Conservation (phyloP, 2,329 filamentous ascomycete species). For the Diaporthe longicolla region DNA sequence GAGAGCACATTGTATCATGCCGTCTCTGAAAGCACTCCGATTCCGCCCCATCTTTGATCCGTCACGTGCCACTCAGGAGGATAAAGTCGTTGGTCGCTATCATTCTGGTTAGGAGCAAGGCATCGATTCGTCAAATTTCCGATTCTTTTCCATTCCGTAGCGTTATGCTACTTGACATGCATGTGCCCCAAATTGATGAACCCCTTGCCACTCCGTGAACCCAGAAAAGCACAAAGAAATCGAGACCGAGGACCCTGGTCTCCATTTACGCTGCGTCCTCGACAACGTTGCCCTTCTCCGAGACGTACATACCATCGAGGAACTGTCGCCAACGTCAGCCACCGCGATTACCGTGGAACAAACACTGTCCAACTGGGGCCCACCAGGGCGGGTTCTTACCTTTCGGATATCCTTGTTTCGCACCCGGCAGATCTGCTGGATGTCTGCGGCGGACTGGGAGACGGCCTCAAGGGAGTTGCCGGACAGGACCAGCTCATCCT, state of each 20-base stretch:
- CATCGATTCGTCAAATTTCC: slow-evolving; percentile 49
- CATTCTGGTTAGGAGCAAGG: slow-evolving; percentile 38
- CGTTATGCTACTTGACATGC: slow-evolving; percentile 70
- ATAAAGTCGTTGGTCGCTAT: slow-evolving; percentile 34
- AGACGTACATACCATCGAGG: slow-evolving; percentile 99
- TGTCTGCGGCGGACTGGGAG: slow-evolving; percentile 98
- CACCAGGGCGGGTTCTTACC: slow-evolving; percentile 61
- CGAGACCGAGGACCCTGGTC: slow-evolving; percentile 43
- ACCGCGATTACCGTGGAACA: neutral
- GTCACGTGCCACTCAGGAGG: slow-evolving; percentile 35
- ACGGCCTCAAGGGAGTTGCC: slow-evolving; percentile 98
- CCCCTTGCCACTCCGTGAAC: slow-evolving; percentile 73
- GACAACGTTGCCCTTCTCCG: slow-evolving; percentile 95
- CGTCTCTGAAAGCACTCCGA: neutral
- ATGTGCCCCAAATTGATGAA: slow-evolving; percentile 63
- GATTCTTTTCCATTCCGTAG: slow-evolving; percentile 50
- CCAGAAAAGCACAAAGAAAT: slow-evolving; percentile 67
- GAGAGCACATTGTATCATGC: neutral
- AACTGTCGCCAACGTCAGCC: slow-evolving; percentile 70
- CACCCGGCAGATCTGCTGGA: slow-evolving; percentile 99
- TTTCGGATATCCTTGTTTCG: slow-evolving; percentile 99
- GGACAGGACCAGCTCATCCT: slow-evolving; percentile 94
- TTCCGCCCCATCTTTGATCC: neutral
- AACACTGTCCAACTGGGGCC: neutral
- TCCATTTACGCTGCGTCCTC: slow-evolving; percentile 66